Base-by-base conservation (phyloP, 345 rosid species). In the Hirschfeldia incana region DNA sequence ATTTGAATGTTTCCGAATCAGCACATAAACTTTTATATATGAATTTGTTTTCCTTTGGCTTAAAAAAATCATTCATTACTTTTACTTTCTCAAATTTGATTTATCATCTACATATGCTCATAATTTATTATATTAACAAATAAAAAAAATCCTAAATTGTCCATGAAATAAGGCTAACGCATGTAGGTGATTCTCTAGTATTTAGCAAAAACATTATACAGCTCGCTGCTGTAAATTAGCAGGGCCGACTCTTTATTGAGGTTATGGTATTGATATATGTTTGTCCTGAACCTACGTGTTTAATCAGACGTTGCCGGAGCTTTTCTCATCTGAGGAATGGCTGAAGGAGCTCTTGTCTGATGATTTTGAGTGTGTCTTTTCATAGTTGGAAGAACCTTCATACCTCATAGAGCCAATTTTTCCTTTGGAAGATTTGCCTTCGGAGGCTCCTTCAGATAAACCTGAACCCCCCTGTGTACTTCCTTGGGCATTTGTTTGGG, bases 161-260 rank as follows among this genome's bases (percentile, higher is more conserved):
- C 6, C 27, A 60, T 17, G 53, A 16, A 76, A 4, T 59, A 7
- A 42, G 7, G 37, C n/a, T 57, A 57, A 21, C 30, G 11, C 34
- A 60, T 42, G 68, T 4, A 1, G 5, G 53, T 61, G 63, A 46
- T 46, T 46, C 21, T 69, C 68, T 76, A 68, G n/a, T 68, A 67
- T 13, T 68, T 7, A 26, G 7, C 10, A 70, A 70, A 62, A 69
- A 6, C 9, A 15, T 15, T 77, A 58, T 62, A 77, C 71, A 64
- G 76, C 81, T 36, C 81, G 4, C 72, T 77, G 70, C 59, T 44
- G 8, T 61, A 62, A 70, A 26, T 28, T 53, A 77, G 76, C 39
- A 70, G 71, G 68, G 62, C 77, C 76, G 16, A 42, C 49, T 66
- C 77, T 30, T 78, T 78, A 78, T 78, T 78, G 11, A 62, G 4